Conservation (phyloP, 495 filamentous ascomycete species). For the Annulohypoxylon stygium region DNA sequence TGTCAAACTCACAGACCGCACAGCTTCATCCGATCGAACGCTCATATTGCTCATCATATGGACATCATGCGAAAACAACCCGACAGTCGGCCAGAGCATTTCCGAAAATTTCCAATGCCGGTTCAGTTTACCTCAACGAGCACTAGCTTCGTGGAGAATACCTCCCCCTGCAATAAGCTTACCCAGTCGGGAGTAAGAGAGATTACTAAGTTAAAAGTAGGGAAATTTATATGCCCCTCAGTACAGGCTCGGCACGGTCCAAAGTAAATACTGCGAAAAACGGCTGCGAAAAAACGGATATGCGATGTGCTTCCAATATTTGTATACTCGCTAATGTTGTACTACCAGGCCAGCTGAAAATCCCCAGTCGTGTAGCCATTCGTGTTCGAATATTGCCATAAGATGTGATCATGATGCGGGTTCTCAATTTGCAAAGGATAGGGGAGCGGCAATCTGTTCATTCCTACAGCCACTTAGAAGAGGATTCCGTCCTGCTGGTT, state of each 20-base stretch:
- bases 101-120: constrained; percentile 42
- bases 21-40: constrained; percentile 22
- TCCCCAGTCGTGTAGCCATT: constrained; percentile 28
- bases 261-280: constrained; percentile 6
- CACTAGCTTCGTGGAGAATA: constrained; percentile 29
- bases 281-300: constrained; percentile 2
- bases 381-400: constrained; percentile 22
- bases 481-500: constrained; percentile 32
- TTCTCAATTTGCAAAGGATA: constrained; percentile 16
- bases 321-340: constrained; percentile 4
- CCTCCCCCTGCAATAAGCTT: constrained; percentile 25
- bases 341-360: constrained; percentile 38
- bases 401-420: constrained; percentile 26
- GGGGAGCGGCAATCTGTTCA: constrained; percentile 26
- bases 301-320: constrained; percentile 20
- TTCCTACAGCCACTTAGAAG: constrained; percentile 33
- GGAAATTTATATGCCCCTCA: constrained; percentile 21
- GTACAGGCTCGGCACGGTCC: constrained; percentile 1
- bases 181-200: constrained; percentile 28
- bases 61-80: constrained; percentile 44
- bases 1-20: constrained; percentile 42
- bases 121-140: constrained; percentile 33
- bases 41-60: constrained; percentile 49
- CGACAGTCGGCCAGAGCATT: constrained; percentile 32
- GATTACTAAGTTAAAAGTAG: constrained; percentile 7